phyloP scores from a whole-genome alignment of 495 filamentous ascomycete genomes.

The Neurospora terricola region DNA sequence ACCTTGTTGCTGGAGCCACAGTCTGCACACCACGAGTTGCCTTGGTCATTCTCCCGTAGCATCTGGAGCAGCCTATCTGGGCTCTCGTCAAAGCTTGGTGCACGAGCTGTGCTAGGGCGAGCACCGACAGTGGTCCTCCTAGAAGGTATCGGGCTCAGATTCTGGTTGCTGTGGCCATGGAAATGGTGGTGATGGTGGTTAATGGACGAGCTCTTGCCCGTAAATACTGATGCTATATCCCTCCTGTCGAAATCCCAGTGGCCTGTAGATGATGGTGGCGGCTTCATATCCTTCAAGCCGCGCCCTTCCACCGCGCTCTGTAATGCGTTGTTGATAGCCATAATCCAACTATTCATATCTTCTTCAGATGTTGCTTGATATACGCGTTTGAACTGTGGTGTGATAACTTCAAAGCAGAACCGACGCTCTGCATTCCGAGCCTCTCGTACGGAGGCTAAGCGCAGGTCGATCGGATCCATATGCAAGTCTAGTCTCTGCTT shows the following conservation, averaged over 20 bases:
- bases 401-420: slow-evolving; percentile 98
- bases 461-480: slow-evolving; percentile 96
- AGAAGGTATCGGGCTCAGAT: slow-evolving; percentile 44
- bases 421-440: slow-evolving; percentile 87
- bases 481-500: slow-evolving; percentile 94
- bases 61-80: slow-evolving; percentile 76
- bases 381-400: slow-evolving; percentile 89
- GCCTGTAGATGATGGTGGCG: slow-evolving; percentile 30
- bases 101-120: slow-evolving; percentile 64
- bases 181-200: neutral
- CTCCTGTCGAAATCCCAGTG: slow-evolving; percentile 51
- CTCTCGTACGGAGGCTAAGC: slow-evolving; percentile 93
- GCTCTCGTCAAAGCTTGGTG: slow-evolving; percentile 62
- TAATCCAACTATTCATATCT: slow-evolving; percentile 96
- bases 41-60: slow-evolving; percentile 82
- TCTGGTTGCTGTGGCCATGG: slow-evolving; percentile 41
- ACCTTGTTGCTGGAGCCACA: slow-evolving; percentile 86
- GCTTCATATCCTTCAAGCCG: slow-evolving; percentile 37
- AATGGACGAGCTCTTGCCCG: slow-evolving; percentile 83
- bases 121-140: slow-evolving; percentile 82
- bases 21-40: slow-evolving; percentile 91
- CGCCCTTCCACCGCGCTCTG: slow-evolving; percentile 90
- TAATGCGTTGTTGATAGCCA: slow-evolving; percentile 91
- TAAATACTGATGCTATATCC: slow-evolving; percentile 85
- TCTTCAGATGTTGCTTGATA: slow-evolving; percentile 98